A percentile compares a stretch with the other conserved stretches of the same genome.
phyloP scores from a whole-genome alignment of 2,329 filamentous ascomycete species.

The Xylaria sp. region DNA sequence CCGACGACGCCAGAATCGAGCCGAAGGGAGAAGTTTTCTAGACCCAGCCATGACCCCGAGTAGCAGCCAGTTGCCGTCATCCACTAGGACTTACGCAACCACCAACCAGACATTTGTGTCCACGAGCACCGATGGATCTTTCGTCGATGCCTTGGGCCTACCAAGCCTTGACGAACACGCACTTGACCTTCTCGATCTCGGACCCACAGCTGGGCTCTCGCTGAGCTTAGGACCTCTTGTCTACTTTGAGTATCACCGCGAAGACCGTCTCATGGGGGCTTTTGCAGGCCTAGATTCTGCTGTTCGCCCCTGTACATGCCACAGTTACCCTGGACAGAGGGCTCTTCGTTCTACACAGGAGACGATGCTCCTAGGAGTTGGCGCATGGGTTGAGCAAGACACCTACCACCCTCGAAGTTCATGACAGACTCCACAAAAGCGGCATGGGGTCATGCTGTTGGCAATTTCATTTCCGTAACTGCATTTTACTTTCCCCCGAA shows the following conservation, averaged over 20 bases:
- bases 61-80: background rate
- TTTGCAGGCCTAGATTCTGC: conserved; percentile 1
- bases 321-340: background rate
- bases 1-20: background rate
- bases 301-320: background rate
- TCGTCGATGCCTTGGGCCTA: background rate
- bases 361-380: conserved; percentile 8
- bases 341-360: background rate
- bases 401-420: background rate
- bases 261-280: conserved; percentile 18
- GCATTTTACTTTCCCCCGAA: background rate
- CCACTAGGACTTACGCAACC: background rate
- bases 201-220: background rate
- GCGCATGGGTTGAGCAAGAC: conserved; percentile 15
- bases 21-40: too few species aligned
- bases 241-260: conserved; percentile 12
- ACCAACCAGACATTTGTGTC: background rate
- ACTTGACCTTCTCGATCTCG: background rate
- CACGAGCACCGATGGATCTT: background rate
- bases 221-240: background rate
- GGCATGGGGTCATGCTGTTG: background rate
- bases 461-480: background rate
- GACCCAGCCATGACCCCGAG: background rate
- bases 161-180: background rate
- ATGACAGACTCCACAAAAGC: background rate